Percentiles rank a stretch among this genome's conserved stretches.
Evolutionary conservation across 371 early-diverging fungal species (phyloP).

Genomic region (Rhizopus delemar): DNA sequence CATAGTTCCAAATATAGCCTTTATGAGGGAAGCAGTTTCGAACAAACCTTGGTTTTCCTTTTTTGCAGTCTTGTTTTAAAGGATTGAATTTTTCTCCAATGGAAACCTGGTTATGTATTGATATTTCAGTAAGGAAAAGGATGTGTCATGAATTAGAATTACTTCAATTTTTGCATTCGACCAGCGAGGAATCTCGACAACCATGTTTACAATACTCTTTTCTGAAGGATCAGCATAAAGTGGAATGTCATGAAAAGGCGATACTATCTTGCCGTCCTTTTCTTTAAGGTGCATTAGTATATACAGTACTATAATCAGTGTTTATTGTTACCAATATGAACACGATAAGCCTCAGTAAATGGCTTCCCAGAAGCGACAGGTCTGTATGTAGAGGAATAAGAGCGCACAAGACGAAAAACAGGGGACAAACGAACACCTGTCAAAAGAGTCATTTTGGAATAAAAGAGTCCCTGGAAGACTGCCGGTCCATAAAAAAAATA

Average conservation of each 20-base stretch:
- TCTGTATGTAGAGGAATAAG: constrained; percentile 51
- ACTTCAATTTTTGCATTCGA: constrained; percentile 99
- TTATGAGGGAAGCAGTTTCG: constrained; percentile 99
- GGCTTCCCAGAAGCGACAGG: constrained; percentile 73
- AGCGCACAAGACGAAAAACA: constrained; percentile 6
- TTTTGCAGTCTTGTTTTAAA: constrained; percentile 99
- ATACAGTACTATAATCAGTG: neutral
- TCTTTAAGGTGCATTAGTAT: constrained; percentile 35
- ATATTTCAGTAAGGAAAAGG: too few relatives aligned
- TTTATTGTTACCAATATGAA: constrained; percentile 67
- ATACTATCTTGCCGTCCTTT: constrained; percentile 74
- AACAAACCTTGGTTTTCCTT: constrained; percentile 97
- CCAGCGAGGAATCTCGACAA: constrained; percentile 99
- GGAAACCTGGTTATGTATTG: constrained; percentile 63
- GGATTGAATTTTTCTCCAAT: constrained; percentile 96
- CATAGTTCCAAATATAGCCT: constrained; percentile 99
- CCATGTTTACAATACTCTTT: constrained; percentile 91
- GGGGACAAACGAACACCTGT: neutral
- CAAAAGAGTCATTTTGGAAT: neutral
- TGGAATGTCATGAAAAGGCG: constrained; percentile 99
- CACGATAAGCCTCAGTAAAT: constrained; percentile 81
- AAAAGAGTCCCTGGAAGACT: too few relatives aligned
- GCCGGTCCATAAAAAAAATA: neutral
- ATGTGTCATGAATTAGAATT: too few relatives aligned
- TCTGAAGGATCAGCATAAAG: constrained; percentile 78